Conservation (phyloP, 179 eudicot genomes). For the Drosera spatulata region DNA sequence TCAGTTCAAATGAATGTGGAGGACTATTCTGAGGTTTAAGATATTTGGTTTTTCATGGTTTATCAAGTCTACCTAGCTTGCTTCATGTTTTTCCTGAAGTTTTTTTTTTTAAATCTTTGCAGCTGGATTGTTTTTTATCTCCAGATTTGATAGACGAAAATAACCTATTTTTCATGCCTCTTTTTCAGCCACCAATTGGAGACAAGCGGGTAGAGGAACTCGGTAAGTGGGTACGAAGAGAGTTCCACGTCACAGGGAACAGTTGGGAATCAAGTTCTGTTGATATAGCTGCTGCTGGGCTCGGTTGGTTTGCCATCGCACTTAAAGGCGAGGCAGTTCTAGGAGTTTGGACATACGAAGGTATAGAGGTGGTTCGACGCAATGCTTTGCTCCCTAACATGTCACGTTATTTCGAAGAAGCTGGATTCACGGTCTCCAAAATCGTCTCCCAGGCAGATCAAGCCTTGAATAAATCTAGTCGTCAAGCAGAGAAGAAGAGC, state of each 20-base stretch:
- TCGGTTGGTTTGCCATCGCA: conserved; percentile 95
- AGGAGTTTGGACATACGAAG: conserved; percentile 78
- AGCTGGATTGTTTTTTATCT: neutral
- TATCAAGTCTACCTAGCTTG: no score
- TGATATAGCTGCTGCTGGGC: conserved; percentile 80
- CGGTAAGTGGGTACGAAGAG: conserved; percentile 60
- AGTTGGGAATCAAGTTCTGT: conserved; percentile 69
- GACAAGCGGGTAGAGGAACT: conserved; percentile 52
- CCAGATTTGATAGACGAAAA: neutral
- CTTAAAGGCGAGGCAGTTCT: conserved; percentile 63
- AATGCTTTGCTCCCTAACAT: conserved; percentile 63
- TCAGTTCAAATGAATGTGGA: no score
- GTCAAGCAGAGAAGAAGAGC: conserved; percentile 21
- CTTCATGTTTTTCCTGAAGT: no score
- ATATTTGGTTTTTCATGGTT: no score
- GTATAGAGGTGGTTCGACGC: conserved; percentile 56
- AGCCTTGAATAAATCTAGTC: conserved; percentile 28
- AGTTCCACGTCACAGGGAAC: conserved; percentile 46
- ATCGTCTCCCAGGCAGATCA: conserved; percentile 70
- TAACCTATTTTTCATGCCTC: neutral
- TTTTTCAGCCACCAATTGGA: conserved; percentile 80
- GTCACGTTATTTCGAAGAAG: conserved; percentile 53
- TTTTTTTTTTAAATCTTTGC: no score
- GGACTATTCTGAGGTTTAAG: no score
- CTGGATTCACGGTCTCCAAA: conserved; percentile 81